A percentile compares a stretch with the other conserved stretches of the same genome.
Evolutionary conservation across 2,329 filamentous ascomycete genomes (phyloP).

Genomic region (Fusarium sp.): DNA sequence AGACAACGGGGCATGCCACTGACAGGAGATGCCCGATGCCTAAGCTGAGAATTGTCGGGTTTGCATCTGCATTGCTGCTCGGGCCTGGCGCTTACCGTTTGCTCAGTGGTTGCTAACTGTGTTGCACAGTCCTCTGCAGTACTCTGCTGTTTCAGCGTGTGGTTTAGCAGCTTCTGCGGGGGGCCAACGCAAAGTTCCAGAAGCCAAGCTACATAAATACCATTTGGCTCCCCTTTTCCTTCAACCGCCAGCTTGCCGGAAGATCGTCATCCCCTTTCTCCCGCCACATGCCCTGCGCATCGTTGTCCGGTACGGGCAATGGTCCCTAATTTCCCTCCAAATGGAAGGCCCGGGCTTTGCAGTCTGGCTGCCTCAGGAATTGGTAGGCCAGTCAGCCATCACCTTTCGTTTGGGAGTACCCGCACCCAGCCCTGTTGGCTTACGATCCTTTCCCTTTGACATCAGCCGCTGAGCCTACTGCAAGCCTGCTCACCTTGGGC

Average conservation of each 20-base stretch:
- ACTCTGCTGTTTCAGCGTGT: conserved; percentile 15
- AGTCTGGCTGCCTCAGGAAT: conserved; percentile 13
- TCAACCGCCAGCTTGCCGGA: conserved; percentile 8
- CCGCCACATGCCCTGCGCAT: conserved; percentile 9
- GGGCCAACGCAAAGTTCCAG: conserved; percentile 16
- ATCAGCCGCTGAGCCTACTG: conserved; percentile 37
- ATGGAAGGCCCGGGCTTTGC: conserved; percentile 18
- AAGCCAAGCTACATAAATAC: conserved; percentile 25
- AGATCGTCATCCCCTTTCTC: conserved; percentile 33
- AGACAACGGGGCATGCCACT: conserved; percentile 7
- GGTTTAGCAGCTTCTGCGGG: conserved; percentile 6
- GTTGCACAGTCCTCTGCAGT: conserved; percentile 2
- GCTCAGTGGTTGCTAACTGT: conserved; percentile 6
- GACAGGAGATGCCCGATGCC: conserved; percentile 19
- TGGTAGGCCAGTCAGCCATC: conserved; percentile 23
- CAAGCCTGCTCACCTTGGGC: conserved; percentile 31
- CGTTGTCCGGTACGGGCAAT: conserved; percentile 18
- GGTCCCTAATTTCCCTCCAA: conserved; percentile 35
- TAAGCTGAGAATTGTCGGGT: conserved; percentile 1
- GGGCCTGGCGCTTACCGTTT: conserved; percentile 13
- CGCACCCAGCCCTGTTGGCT: conserved; percentile 39
- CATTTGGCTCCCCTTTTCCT: conserved; percentile 9
- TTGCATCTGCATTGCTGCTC: neutral
- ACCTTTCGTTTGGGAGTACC: conserved; percentile 17
- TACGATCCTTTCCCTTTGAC: conserved; percentile 37